Evolutionary conservation across 305 asterid species (phyloP), one percentile per base, ranked within the genome.

Genomic region (Plantago rigida): DNA sequence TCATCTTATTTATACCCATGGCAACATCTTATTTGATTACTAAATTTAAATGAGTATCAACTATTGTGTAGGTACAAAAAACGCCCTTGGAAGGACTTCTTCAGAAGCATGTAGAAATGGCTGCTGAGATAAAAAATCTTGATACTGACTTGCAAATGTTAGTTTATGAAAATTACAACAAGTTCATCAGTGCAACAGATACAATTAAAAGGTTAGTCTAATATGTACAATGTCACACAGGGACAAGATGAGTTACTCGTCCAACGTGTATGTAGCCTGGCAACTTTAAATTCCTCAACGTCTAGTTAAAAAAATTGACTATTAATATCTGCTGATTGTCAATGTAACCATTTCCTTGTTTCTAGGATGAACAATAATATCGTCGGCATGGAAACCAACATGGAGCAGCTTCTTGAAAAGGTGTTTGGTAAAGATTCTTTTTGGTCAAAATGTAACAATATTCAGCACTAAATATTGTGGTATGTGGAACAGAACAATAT

Each of bases 341-440:
- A 56, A 49, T 58, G 69, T 73, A 56, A 75, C 56, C 29, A 51
- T 65, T 56, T 45, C 48, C 59, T 54, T 67, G 61, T 73, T 69
- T 76, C 31, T 83, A 92, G 98, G 88, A 92, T 92, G 98, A 92
- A 92, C 69, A 92, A 74, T 51, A 92, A 92, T 67, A 92, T 92
- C 70, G 86, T 79, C 59, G 95, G 98, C 75, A 92, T 88, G 94
- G 98, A 92, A 77, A 72, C 93, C 62, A 88, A 84, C 77, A 92
- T 92, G 98, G 98, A 88, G 64, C 93, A 86, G 77, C 98, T 92
- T 74, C 93, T 88, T 75, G 86, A 86, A 67, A 92, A 92, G 98
- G 98, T 88, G 78, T 71, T 78, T 77, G 70, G 68, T 80, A 51
- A 66, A 56, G 60, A 70, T 46, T 57, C 12, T 46, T 52, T 73